phyloP scores from a whole-genome alignment of 129 eudicot species.

The Apium graveolens region DNA sequence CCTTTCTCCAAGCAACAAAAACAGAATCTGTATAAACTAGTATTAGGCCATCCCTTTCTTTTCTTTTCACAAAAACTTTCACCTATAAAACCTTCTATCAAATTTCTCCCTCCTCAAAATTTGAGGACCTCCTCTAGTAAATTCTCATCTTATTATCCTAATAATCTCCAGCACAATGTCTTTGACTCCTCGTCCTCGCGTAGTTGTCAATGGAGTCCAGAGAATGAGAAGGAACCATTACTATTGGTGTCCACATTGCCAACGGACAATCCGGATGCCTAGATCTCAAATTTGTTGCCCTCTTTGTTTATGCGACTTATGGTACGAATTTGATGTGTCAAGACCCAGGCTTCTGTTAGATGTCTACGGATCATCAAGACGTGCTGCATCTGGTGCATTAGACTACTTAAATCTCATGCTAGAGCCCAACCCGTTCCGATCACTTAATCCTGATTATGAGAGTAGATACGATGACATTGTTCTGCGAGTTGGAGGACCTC shows the following conservation, averaged over 20 bases:
- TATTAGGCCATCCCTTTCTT: slow-evolving; percentile 26
- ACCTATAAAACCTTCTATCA: not conserved
- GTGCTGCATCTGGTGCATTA: slow-evolving; percentile 25
- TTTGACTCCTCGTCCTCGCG: slow-evolving; percentile 43
- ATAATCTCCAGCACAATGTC: slow-evolving; percentile 34
- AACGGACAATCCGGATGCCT: slow-evolving; percentile 50
- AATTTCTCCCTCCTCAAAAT: not conserved
- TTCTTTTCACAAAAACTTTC: slow-evolving; percentile 5
- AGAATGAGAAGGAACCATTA: slow-evolving; percentile 63
- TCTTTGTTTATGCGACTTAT: slow-evolving; percentile 43
- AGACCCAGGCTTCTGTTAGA: slow-evolving; percentile 31
- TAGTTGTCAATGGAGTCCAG: slow-evolving; percentile 51
- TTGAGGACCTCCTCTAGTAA: not conserved
- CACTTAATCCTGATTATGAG: slow-evolving; percentile 18
- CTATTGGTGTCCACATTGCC: slow-evolving; percentile 73
- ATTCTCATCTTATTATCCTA: not conserved
- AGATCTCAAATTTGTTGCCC: slow-evolving; percentile 50
- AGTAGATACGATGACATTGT: slow-evolving; percentile 27
- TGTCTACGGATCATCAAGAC: slow-evolving; percentile 29
- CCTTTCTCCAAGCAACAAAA: not conserved
- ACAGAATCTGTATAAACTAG: slow-evolving; percentile 11
- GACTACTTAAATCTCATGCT: slow-evolving; percentile 44
- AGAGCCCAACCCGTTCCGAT: slow-evolving; percentile 32
- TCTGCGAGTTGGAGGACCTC: slow-evolving; percentile 39
- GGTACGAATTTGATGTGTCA: slow-evolving; percentile 51